A percentile compares a stretch with the other conserved stretches of the same genome.
These are phyloP conservation scores for Spathaspora sp. DNA, from an alignment of 1,139 yeast genomes.

Conservation along the genomic window DNA sequence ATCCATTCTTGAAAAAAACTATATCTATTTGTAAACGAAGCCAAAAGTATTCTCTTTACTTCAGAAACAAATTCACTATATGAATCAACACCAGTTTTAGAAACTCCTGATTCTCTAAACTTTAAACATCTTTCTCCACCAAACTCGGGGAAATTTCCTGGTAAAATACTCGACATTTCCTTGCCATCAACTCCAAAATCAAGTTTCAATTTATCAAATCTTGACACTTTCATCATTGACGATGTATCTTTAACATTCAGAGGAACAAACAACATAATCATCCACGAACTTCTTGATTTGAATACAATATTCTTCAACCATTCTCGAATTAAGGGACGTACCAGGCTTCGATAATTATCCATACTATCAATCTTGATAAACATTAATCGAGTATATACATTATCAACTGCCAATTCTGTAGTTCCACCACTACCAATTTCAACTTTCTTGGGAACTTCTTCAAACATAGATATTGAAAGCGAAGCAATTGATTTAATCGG, in stretches of 20 bases:
- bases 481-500: conserved; percentile 68
- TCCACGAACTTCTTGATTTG: conserved; percentile 56
- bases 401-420: conserved; percentile 11
- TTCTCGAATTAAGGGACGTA: conserved; percentile 75
- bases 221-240: conserved; percentile 49
- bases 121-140: conserved; percentile 38
- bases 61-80: conserved; percentile 49
- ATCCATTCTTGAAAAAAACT: conserved; percentile 35
- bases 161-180: conserved; percentile 21
- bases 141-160: conserved; percentile 12
- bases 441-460: conserved; percentile 53
- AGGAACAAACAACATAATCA: conserved; percentile 57
- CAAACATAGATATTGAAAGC: conserved; percentile 58
- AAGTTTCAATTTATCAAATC: conserved; percentile 60
- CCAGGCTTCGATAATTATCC: conserved; percentile 76
- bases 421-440: conserved; percentile 6
- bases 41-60: conserved; percentile 53
- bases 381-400: conserved; percentile 67
- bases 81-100: conserved; percentile 41
- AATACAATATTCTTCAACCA: conserved; percentile 65
- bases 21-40: conserved; percentile 51
- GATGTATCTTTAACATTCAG: conserved; percentile 44
- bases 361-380: conserved; percentile 63
- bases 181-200: conserved; percentile 61
- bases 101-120: conserved; percentile 37